Evolutionary conservation across 176 grass and related monocot genomes (phyloP).

Genomic region (Rhipidocladum racemiflorum): DNA sequence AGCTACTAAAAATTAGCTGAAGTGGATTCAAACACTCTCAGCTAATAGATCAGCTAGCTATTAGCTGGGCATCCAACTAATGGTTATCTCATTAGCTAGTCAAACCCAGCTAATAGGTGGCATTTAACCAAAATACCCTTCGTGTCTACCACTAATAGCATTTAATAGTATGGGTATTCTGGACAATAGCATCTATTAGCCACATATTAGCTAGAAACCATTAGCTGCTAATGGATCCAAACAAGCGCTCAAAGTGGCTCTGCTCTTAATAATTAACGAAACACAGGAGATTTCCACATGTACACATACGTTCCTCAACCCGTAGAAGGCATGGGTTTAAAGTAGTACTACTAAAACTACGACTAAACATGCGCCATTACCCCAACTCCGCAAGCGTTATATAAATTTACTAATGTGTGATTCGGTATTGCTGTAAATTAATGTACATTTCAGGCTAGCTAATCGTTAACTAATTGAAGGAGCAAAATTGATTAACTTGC

Average conservation of each 20-base stretch:
- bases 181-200: no score
- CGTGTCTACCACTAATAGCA: no score
- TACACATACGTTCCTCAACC: background rate
- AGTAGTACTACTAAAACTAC: background rate
- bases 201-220: no score
- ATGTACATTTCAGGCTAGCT: background rate
- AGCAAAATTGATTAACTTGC: background rate
- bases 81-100: no score
- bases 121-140: no score
- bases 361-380: background rate
- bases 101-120: no score
- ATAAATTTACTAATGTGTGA: background rate
- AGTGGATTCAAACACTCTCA: no score
- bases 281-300: background rate
- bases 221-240: no score
- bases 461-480: background rate
- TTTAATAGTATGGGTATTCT: no score
- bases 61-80: no score
- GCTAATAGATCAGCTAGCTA: no score
- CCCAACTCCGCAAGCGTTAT: background rate
- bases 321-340: background rate
- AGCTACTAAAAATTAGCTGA: no score
- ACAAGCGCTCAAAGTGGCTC: background rate
- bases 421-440: background rate
- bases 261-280: background rate